These are phyloP conservation scores for Solanum clarkiae DNA, from an alignment of 257 asterid species.

Conservation along the genomic window DNA sequence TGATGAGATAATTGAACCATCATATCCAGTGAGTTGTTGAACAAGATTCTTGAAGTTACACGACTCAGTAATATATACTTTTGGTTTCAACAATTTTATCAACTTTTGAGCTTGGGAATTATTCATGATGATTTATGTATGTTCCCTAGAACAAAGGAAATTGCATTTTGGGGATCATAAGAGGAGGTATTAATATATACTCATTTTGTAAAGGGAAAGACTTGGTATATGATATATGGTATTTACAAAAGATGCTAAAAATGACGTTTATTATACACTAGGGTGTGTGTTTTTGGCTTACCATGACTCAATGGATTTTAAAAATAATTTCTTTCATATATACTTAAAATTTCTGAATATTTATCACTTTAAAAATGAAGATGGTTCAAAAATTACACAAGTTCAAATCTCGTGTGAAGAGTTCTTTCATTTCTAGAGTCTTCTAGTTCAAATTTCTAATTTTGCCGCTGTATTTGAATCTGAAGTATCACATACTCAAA, in stretches of 20 bases:
- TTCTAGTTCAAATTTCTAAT: not conserved
- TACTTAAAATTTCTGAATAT: too few relatives aligned
- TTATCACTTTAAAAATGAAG: too few relatives aligned
- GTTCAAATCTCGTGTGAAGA: not conserved
- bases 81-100: constrained; percentile 31
- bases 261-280: constrained; percentile 12
- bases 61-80: constrained; percentile 38
- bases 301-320: too few relatives aligned
- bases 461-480: not conserved
- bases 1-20: constrained; percentile 13
- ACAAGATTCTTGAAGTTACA: constrained; percentile 42
- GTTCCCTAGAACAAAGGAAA: not conserved
- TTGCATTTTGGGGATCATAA: not conserved
- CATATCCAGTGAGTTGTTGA: constrained; percentile 40
- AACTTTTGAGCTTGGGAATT: constrained; percentile 2
- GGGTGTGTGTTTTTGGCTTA: not conserved
- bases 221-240: too few relatives aligned
- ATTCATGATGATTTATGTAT: constrained; percentile 2
- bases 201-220: too few relatives aligned
- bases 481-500: not conserved
- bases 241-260: constrained; percentile 22
- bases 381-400: too few relatives aligned
- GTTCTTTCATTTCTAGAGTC: not conserved
- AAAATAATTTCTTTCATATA: too few relatives aligned
- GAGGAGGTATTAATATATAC: not conserved